A percentile compares a stretch with the other conserved stretches of the same genome.
These are phyloP conservation scores for Penicillium capsulatum DNA, from an alignment of 2,329 filamentous ascomycete genomes.

Conservation along the genomic window DNA sequence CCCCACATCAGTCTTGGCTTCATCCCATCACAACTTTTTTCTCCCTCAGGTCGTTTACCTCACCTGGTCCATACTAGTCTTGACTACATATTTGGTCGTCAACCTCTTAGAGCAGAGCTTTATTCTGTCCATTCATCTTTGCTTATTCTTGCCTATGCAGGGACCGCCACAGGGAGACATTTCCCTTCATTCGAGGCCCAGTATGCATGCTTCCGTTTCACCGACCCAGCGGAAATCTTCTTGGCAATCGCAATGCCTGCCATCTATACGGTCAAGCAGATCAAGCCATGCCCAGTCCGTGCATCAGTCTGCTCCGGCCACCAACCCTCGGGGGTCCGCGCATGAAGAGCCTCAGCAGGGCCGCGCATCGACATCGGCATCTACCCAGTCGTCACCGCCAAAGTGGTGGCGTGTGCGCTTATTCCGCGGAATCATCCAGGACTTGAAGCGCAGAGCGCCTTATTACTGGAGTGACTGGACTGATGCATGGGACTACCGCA, in stretches of 20 bases:
- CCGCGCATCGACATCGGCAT: conserved; percentile 10
- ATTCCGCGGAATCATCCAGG: conserved; percentile 76
- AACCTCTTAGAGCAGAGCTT: too few species aligned
- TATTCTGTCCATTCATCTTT: background rate
- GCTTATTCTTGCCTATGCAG: conserved; percentile 10
- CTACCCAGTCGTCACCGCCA: conserved; percentile 14
- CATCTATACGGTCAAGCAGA: conserved; percentile 19
- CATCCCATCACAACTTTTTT: conserved; percentile 11
- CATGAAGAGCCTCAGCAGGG: conserved; percentile 7
- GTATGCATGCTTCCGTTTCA: conserved; percentile 26
- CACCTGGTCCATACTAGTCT: background rate
- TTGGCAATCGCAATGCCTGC: conserved; percentile 23
- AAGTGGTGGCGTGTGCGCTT: conserved; percentile 71
- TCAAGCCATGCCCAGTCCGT: conserved; percentile 11
- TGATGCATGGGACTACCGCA: conserved; percentile 87
- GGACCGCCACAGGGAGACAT: conserved; percentile 19
- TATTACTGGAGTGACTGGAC: conserved; percentile 79
- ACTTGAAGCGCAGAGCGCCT: conserved; percentile 68
- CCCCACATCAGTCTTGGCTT: conserved; percentile 12
- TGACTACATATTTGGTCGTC: too few species aligned
- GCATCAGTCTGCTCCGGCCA: conserved; percentile 9
- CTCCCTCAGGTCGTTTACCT: conserved; percentile 11
- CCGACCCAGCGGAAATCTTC: conserved; percentile 25
- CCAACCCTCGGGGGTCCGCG: conserved; percentile 4
- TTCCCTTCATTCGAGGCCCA: conserved; percentile 23